These are phyloP conservation scores for Calonectria hawksworthii DNA, from an alignment of 2,329 filamentous ascomycete genomes.

Conservation along the genomic window DNA sequence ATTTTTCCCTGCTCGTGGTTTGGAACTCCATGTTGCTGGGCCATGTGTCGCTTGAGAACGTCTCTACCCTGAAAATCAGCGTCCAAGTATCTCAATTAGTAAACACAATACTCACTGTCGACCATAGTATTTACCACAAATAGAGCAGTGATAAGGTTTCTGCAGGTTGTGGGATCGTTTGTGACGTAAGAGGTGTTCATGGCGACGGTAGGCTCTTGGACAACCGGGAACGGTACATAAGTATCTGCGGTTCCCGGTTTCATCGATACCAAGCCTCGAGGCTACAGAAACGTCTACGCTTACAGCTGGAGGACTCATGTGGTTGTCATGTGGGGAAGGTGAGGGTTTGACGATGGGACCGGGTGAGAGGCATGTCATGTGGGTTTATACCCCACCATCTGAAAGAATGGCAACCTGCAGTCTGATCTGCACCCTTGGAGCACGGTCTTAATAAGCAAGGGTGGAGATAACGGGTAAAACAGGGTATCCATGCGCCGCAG, in stretches of 20 bases:
- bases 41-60: not conserved
- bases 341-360: not conserved
- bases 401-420: not conserved
- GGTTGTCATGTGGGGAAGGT: not conserved
- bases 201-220: not conserved
- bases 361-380: not conserved
- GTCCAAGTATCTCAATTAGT: not conserved
- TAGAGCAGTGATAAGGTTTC: not conserved
- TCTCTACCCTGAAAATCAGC: not conserved
- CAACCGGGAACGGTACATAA: not conserved
- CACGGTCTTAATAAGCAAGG: conserved; percentile 7
- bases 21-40: not conserved
- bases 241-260: not conserved
- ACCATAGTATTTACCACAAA: not conserved
- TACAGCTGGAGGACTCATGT: not conserved
- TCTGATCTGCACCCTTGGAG: not conserved
- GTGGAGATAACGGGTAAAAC: not conserved
- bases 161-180: not conserved
- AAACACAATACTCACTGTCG: not conserved
- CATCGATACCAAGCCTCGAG: not conserved
- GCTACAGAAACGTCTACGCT: not conserved
- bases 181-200: conserved; percentile 1
- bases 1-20: too few species aligned
- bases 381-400: not conserved
- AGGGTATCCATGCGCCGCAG: not conserved